Percentiles rank a stretch among this genome's conserved stretches.
phyloP scores from a whole-genome alignment of 108 stramenopile species.

The Phaeodactylum tricornutum region DNA sequence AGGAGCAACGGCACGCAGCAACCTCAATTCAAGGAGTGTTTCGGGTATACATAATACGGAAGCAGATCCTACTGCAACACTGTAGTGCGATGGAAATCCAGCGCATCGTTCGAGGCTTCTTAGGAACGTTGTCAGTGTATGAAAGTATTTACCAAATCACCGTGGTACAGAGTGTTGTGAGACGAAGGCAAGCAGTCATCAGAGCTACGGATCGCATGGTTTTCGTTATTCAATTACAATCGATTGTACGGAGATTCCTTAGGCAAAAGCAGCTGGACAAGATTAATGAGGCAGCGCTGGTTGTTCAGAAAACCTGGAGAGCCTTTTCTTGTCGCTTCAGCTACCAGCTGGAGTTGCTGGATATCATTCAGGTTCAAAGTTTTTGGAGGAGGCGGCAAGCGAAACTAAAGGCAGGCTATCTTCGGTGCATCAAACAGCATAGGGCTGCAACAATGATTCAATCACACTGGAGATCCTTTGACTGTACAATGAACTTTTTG shows the following conservation, averaged over 20 bases:
- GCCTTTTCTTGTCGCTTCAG: slow-evolving; percentile 26
- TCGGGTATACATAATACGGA: slow-evolving; percentile 51
- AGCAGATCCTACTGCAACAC: slow-evolving; percentile 49
- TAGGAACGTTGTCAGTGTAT: slow-evolving; percentile 35
- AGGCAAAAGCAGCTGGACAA: slow-evolving; percentile 12
- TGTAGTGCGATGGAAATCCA: slow-evolving; percentile 71
- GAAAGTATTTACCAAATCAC: slow-evolving; percentile 56
- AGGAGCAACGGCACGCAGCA: slow-evolving; percentile 32
- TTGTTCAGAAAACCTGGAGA: slow-evolving; percentile 45
- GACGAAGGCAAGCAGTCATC: slow-evolving; percentile 38
- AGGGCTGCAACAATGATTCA: slow-evolving; percentile 30
- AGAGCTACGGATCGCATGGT: slow-evolving; percentile 28
- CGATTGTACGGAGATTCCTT: slow-evolving; percentile 34
- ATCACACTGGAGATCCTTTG: slow-evolving; percentile 28
- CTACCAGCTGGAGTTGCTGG: slow-evolving; percentile 48
- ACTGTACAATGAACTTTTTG: slow-evolving; percentile 62
- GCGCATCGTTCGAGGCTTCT: slow-evolving; percentile 33
- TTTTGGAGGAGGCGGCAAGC: slow-evolving; percentile 24
- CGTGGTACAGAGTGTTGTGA: slow-evolving; percentile 39
- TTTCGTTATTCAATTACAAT: slow-evolving; percentile 34
- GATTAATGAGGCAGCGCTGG: slow-evolving; percentile 17
- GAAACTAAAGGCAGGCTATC: slow-evolving; percentile 1
- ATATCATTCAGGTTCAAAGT: slow-evolving; percentile 52
- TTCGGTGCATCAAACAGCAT: slow-evolving; percentile 1
- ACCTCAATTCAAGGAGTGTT: slow-evolving; percentile 43